Base-by-base conservation (phyloP, 805 yeast species). In the Nematodospora valgi region DNA sequence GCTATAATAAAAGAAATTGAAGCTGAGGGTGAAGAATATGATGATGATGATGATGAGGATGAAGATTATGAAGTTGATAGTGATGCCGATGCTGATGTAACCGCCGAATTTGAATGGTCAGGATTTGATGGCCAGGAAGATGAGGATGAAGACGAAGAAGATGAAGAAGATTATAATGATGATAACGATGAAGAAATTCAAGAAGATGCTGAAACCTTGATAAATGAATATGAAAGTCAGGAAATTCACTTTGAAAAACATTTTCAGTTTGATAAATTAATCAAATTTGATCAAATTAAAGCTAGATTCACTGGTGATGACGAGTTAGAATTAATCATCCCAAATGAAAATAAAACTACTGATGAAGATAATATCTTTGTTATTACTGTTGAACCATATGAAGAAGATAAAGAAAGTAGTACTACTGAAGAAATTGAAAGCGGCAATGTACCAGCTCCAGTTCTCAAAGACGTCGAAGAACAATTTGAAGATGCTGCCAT, bases 221-320 rank as follows among this genome's bases (percentile, higher is more conserved):
- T 65, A 35, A 49, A 54, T 42, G 69, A 65, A 23, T 66, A 53
- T 49, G 45, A 50, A 33, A 60, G 65, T 38, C 63, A 63, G 32
- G 70, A 64, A 49, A 58, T 67, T 33, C 53, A 50, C 35, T 67
- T 67, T 41, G 70, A 65, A 46, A 67, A 67, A 50, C 64, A 61
- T 43, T 65, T 64, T 46, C 59, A 59, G 36, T 67, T 67, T 43
- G 70, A 62, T 37, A 64, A 64, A 47, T 35, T 55, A 19, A 54
- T 67, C 41, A 61, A 61, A 37, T 56, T 52, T 31, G 56, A 59
- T 28, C 58, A 62, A 46, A 62, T 67, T 42, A 56, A 49, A 40
- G 72, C 72, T 19, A 52, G 51, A 34, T 62, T 65, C 44, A 41
- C 59, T 38, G 54, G 53, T 24, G 58, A 59, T 33, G 65, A 62